These are phyloP conservation scores for Arthrobotrys musiformis DNA, from an alignment of 2,329 filamentous ascomycete species.

Conservation along the genomic window DNA sequence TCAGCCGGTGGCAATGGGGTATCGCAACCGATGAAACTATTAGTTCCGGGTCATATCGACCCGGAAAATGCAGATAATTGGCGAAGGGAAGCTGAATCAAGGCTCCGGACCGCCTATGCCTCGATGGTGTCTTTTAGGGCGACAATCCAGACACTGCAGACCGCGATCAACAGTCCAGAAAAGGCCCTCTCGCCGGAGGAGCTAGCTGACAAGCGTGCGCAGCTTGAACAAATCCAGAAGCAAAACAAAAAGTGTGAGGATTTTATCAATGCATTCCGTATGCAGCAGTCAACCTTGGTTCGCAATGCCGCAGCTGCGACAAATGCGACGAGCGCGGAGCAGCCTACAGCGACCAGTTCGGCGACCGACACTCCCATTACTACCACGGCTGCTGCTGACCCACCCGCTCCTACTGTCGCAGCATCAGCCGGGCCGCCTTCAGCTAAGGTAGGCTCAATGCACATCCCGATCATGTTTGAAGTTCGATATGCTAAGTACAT, in stretches of 20 bases:
- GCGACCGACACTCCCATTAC: neutral
- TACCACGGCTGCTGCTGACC: neutral
- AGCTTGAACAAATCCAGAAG: conserved; percentile 46
- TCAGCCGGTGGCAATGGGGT: conserved; percentile 10
- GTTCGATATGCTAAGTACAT: neutral
- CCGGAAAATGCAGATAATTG: conserved; percentile 54
- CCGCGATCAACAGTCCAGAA: conserved; percentile 40
- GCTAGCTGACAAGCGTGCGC: conserved; percentile 29
- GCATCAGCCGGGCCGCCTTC: neutral
- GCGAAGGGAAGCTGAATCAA: conserved; percentile 46
- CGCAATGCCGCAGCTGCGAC: conserved; percentile 28
- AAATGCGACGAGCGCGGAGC: conserved; percentile 9
- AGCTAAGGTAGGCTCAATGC: conserved; percentile 23
- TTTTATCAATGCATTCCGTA: conserved; percentile 51
- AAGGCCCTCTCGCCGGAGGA: conserved; percentile 40
- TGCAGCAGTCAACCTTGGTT: conserved; percentile 47
- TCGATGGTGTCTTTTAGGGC: conserved; percentile 47
- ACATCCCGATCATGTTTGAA: neutral
- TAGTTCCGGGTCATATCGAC: conserved; percentile 52
- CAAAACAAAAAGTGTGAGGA: conserved; percentile 55
- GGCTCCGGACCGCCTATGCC: conserved; percentile 52
- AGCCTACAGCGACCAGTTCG: neutral
- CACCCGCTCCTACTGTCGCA: neutral
- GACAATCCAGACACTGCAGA: conserved; percentile 34
- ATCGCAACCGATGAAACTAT: conserved; percentile 46